A percentile compares a stretch with the other conserved stretches of the same genome.
phyloP scores from a whole-genome alignment of 2,329 filamentous ascomycete genomes.

The Mycosphaerella sp. region DNA sequence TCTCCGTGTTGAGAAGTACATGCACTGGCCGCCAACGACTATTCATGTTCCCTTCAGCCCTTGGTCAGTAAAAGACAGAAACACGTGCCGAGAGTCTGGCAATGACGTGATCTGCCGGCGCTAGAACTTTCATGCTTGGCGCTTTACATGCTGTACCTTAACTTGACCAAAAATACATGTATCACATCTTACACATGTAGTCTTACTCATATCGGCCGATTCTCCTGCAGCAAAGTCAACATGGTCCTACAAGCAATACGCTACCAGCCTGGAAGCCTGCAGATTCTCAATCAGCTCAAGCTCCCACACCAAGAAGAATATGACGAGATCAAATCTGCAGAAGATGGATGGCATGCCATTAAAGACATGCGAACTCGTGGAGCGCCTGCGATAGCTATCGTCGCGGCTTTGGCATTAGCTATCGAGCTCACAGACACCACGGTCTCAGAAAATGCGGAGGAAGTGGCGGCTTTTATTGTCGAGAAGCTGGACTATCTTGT shows the following conservation, averaged over 20 bases:
- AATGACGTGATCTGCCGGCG: slow-evolving; percentile 2
- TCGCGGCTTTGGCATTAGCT: slow-evolving; percentile 82
- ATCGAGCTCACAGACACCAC: slow-evolving; percentile 66
- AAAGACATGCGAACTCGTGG: slow-evolving; percentile 72
- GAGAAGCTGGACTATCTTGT: slow-evolving; percentile 79
- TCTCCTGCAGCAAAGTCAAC: slow-evolving; percentile 4
- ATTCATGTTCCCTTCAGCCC: no score
- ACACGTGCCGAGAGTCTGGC: no score
- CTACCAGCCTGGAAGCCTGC: slow-evolving; percentile 64
- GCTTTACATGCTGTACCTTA: background rate
- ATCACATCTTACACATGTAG: background rate
- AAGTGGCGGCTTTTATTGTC: slow-evolving; percentile 62
- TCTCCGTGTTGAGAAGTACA: no score
- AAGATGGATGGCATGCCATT: slow-evolving; percentile 77
- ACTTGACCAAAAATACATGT: background rate
- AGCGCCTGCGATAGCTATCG: slow-evolving; percentile 94
- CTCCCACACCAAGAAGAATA: slow-evolving; percentile 76
- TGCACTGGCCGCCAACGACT: no score
- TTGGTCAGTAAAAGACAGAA: no score
- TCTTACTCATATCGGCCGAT: background rate
- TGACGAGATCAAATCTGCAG: slow-evolving; percentile 61
- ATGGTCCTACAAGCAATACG: slow-evolving; percentile 69
- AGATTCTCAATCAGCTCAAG: slow-evolving; percentile 77
- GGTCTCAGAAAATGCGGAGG: slow-evolving; percentile 49
- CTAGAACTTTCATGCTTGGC: slow-evolving; percentile 6